Evolutionary conservation across 1,284 basidiomycete genomes (phyloP).

Genomic region (Flammula alnicola): DNA sequence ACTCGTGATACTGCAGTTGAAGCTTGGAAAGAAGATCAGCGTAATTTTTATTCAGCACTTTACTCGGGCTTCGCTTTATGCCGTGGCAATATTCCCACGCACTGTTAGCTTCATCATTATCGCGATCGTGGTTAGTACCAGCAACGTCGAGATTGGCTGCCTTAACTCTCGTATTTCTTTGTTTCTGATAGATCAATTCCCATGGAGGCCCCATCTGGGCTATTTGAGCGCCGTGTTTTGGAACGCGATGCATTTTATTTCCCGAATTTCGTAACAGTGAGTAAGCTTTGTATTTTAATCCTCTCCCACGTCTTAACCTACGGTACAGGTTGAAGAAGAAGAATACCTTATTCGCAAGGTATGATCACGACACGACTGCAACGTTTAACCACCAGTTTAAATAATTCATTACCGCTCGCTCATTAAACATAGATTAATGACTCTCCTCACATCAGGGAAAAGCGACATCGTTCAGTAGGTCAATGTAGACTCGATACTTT

Average conservation of each 20-base stretch:
- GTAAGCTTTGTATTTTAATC: slow-evolving; percentile 15
- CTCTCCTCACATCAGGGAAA: slow-evolving; percentile 81
- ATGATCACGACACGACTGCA: slow-evolving; percentile 6
- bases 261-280: slow-evolving; percentile 76
- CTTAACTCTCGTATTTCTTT: background rate
- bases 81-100: background rate
- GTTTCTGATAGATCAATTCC: background rate
- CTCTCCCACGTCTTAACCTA: slow-evolving; percentile 5
- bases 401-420: slow-evolving; percentile 20
- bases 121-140: slow-evolving; percentile 7
- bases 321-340: slow-evolving; percentile 68
- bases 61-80: background rate
- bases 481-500: no score
- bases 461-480: no score
- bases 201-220: slow-evolving; percentile 15
- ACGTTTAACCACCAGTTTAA: slow-evolving; percentile 9
- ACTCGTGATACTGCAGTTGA: no score
- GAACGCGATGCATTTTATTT: slow-evolving; percentile 63
- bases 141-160: background rate
- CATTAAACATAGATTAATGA: slow-evolving; percentile 62
- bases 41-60: no score
- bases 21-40: no score
- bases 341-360: slow-evolving; percentile 78
- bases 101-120: background rate
- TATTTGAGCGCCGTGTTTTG: slow-evolving; percentile 39